A percentile compares a stretch with the other conserved stretches of the same genome.
These are phyloP conservation scores for Phytophthora hibernalis DNA, from an alignment of 352 stramenopile genomes.

Conservation along the genomic window DNA sequence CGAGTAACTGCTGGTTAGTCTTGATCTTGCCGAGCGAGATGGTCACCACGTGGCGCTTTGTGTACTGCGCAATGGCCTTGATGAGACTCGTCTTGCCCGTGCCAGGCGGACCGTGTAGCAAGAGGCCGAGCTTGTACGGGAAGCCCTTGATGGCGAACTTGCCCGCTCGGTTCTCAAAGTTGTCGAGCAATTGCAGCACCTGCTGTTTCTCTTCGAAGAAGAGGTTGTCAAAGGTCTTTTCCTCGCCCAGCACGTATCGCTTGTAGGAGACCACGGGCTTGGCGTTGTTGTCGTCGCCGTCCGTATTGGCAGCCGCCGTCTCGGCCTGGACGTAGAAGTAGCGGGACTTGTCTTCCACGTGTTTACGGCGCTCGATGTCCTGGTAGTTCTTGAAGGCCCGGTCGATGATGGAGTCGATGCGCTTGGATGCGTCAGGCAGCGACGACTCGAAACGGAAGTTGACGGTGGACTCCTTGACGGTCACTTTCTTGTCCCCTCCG, in stretches of 20 bases:
- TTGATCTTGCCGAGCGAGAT: slow-evolving; percentile 73
- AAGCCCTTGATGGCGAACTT: slow-evolving; percentile 90
- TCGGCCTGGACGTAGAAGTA: slow-evolving; percentile 55
- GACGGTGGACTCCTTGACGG: slow-evolving; percentile 35
- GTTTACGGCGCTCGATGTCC: slow-evolving; percentile 39
- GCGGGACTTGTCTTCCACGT: slow-evolving; percentile 48
- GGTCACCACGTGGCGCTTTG: slow-evolving; percentile 68
- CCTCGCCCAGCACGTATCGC: slow-evolving; percentile 80
- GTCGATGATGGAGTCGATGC: slow-evolving; percentile 54
- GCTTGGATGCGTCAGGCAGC: slow-evolving; percentile 37
- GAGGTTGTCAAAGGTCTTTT: slow-evolving; percentile 89
- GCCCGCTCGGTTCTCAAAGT: slow-evolving; percentile 66
- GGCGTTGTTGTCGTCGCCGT: slow-evolving; percentile 20
- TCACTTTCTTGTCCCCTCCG: slow-evolving; percentile 29
- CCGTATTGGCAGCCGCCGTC: slow-evolving; percentile 8
- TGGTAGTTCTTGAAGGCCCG: slow-evolving; percentile 50
- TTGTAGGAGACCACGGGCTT: slow-evolving; percentile 45
- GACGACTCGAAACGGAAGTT: slow-evolving; percentile 39
- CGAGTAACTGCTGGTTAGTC: slow-evolving; percentile 87
- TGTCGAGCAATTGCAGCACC: slow-evolving; percentile 74
- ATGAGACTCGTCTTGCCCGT: slow-evolving; percentile 90
- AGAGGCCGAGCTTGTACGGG: slow-evolving; percentile 86
- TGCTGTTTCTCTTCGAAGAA: slow-evolving; percentile 86
- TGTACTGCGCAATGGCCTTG: slow-evolving; percentile 81
- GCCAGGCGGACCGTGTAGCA: slow-evolving; percentile 85